Evolutionary conservation across 306 rosid species (phyloP), one percentile per base, ranked within the genome.

Genomic region (Boehmeria nivea): DNA sequence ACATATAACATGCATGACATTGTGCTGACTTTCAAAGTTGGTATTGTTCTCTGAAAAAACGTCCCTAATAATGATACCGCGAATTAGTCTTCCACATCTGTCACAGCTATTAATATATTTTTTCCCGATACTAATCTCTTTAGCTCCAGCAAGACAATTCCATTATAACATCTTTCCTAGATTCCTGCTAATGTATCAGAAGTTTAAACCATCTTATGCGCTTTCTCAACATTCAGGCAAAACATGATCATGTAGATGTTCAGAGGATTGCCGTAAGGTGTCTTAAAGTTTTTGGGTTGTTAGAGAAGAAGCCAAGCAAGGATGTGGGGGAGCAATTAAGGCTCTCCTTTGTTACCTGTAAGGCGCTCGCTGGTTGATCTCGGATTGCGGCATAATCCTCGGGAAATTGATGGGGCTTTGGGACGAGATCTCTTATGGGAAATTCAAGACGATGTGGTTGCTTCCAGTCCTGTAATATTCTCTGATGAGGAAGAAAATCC

Each of bases 361-460:
- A 87, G 82, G 89, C n/a, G n/a, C n/a, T n/a, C 96, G 27, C 74
- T 87, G 61, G 51, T 82, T 62, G 96, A 91, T 73, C 78, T 91
- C 60, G 85, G 73, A 55, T 71, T 87, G 89, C 87, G 99, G 96
- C 86, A 91, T 77, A 83, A 84, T 23, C 96, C 87, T n/a, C n/a
- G n/a, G n/a, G n/a, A 82, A 79, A 76, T 87, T 63, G 96, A 91
- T 53, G 68, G 72, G 76, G 68, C 64, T 60, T 65, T 69, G 54
- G 72, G 72, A 43, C 72, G 36, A 25, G 72, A 74, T 33, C 34
- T 61, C 36, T 65, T 67, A 28, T 46, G 68, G 31, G 72, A 79
- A 61, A 17, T 48, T 52, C 77, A 59, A 65, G 38, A 64, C 52
- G 71, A 77, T 49, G 75, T 80, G 66, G 66, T 49, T 33, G 31